phyloP scores from a whole-genome alignment of 106 monocot genomes.

The Apostasia shenzhenica region DNA sequence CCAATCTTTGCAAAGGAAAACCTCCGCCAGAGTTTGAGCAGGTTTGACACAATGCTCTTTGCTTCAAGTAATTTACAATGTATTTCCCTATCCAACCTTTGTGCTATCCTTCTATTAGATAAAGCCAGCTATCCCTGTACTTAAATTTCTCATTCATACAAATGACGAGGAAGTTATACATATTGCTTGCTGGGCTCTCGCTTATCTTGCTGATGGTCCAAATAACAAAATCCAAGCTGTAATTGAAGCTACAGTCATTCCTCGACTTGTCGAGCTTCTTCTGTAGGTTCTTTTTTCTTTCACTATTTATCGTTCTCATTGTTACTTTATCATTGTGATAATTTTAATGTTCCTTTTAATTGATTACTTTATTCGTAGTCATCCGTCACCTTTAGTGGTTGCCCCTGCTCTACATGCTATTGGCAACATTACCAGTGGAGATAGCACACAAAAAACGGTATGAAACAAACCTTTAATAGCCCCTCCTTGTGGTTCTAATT shows the following conservation, averaged over 20 bases:
- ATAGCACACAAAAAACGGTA: too few relatives aligned
- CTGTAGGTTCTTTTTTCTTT: slow-evolving; percentile 10
- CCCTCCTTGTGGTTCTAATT: too few relatives aligned
- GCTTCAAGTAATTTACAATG: neutral
- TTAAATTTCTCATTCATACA: slow-evolving; percentile 17
- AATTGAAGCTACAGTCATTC: slow-evolving; percentile 16
- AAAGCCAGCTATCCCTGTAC: slow-evolving; percentile 17
- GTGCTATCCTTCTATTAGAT: slow-evolving; percentile 2
- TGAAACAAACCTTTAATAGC: too few relatives aligned
- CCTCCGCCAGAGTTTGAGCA: slow-evolving; percentile 17
- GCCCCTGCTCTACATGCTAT: too few relatives aligned
- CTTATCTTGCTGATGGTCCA: slow-evolving; percentile 25
- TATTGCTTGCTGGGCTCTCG: slow-evolving; percentile 27
- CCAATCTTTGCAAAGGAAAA: slow-evolving; percentile 34
- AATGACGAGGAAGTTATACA: slow-evolving; percentile 25
- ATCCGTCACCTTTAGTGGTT: too few relatives aligned
- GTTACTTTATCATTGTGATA: too few relatives aligned
- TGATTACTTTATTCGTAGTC: too few relatives aligned
- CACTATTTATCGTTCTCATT: neutral
- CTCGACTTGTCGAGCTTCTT: slow-evolving; percentile 16
- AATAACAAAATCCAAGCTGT: slow-evolving; percentile 28
- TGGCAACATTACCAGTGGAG: too few relatives aligned
- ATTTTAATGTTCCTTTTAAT: too few relatives aligned
- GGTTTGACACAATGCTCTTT: neutral
- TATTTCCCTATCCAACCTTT: neutral